phyloP scores from a whole-genome alignment of 352 stramenopile genomes.

The Heterotrichella gracilis region DNA sequence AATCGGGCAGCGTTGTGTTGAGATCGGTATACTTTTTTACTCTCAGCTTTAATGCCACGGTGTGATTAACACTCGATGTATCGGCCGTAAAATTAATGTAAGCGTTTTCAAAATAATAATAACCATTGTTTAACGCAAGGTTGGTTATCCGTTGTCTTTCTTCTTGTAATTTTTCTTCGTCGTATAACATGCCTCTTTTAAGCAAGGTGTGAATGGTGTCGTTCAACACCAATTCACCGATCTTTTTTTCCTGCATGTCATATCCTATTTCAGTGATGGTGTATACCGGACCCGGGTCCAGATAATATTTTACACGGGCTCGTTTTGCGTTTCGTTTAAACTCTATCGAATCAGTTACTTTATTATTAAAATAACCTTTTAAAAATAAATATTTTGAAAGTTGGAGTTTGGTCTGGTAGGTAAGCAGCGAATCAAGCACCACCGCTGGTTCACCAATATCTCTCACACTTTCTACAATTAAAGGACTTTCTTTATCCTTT shows the following conservation, averaged over 20 bases:
- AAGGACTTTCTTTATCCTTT: not conserved
- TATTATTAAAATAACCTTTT: slow-evolving; percentile 1
- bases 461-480: not conserved
- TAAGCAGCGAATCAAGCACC: not conserved
- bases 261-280: not conserved
- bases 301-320: not conserved
- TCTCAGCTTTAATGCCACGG: not conserved
- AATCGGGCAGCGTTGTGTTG: not conserved
- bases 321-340: not conserved
- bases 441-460: not conserved
- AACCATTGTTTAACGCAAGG: not conserved
- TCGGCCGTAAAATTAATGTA: not conserved
- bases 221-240: not conserved
- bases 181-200: not conserved
- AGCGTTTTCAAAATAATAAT: slow-evolving; percentile 5
- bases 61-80: not conserved
- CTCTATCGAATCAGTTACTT: not conserved
- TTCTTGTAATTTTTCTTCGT: not conserved
- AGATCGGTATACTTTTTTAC: not conserved
- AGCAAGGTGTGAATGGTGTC: not conserved
- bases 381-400: not conserved
- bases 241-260: not conserved
- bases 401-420: not conserved
- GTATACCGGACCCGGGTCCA: not conserved
- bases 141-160: not conserved